Evolutionary conservation across 331 rosid species (phyloP).

Genomic region (Malus hybrid): DNA sequence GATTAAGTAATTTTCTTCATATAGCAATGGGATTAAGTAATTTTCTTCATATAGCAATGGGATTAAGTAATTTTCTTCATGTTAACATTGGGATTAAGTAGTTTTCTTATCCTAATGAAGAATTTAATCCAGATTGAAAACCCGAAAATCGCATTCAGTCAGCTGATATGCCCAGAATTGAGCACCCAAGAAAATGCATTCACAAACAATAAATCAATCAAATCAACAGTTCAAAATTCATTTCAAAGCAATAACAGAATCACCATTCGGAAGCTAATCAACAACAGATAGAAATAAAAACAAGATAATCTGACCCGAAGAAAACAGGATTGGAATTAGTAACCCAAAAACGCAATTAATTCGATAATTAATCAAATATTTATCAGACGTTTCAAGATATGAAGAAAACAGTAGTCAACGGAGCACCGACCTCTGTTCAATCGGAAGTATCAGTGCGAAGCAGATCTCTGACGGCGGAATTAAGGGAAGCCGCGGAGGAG

Average conservation of each 20-base stretch:
- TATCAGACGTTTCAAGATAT: neutral
- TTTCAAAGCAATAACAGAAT: neutral
- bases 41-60: too few relatives aligned
- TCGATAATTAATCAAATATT: neutral
- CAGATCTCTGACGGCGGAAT: neutral
- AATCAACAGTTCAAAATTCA: neutral
- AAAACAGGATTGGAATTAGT: neutral
- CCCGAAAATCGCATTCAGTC: neutral
- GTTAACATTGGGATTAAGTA: neutral
- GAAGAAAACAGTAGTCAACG: neutral
- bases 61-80: neutral
- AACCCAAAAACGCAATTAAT: neutral
- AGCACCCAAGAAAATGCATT: neutral
- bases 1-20: neutral
- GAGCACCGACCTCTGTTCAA: neutral
- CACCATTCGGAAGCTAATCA: neutral
- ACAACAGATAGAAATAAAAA: neutral
- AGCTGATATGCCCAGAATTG: neutral
- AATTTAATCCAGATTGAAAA: neutral
- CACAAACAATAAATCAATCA: neutral
- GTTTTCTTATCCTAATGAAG: too few relatives aligned
- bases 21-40: too few relatives aligned
- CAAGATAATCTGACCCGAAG: neutral
- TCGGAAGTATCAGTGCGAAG: neutral
- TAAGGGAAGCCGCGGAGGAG: neutral